These are phyloP conservation scores for Coemansia sp. DNA, from an alignment of 192 early-diverging fungal species.

Conservation along the genomic window DNA sequence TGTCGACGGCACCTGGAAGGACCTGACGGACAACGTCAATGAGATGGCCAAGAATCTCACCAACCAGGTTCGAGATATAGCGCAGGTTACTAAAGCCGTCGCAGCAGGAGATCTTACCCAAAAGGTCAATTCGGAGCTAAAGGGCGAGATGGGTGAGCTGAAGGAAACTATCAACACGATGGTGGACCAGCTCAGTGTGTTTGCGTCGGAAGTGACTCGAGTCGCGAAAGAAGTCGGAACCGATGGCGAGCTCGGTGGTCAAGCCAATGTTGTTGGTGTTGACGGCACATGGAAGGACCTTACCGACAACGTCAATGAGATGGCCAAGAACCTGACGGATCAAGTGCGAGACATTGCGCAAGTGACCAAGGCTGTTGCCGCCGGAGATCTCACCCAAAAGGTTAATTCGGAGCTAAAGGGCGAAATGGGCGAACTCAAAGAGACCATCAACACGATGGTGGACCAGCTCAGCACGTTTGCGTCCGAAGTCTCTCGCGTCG, in stretches of 20 bases:
- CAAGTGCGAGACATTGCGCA: slow-evolving; percentile 58
- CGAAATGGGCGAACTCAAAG: slow-evolving; percentile 63
- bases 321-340: slow-evolving; percentile 57
- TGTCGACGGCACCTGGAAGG: slow-evolving; percentile 67
- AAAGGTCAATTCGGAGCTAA: slow-evolving; percentile 8
- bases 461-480: slow-evolving; percentile 60
- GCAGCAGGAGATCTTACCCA: slow-evolving; percentile 54
- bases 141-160: slow-evolving; percentile 63
- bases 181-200: slow-evolving; percentile 48
- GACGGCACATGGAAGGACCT: slow-evolving; percentile 64
- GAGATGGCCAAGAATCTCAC: slow-evolving; percentile 60
- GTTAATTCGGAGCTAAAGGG: slow-evolving; percentile 60
- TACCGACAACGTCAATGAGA: slow-evolving; percentile 60
- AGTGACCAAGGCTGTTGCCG: slow-evolving; percentile 62
- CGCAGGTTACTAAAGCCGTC: slow-evolving; percentile 61
- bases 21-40: slow-evolving; percentile 58
- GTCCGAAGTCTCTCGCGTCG: slow-evolving; percentile 63
- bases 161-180: slow-evolving; percentile 66
- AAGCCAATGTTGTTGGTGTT: slow-evolving; percentile 59
- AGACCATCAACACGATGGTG: slow-evolving; percentile 64
- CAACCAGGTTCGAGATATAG: slow-evolving; percentile 59
- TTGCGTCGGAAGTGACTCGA: slow-evolving; percentile 63
- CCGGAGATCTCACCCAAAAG: slow-evolving; percentile 55
- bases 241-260: slow-evolving; percentile 65
- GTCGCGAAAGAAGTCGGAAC: slow-evolving; percentile 70